phyloP scores from a whole-genome alignment of 345 rosid species.

The Excoecaria cochinchinensis region DNA sequence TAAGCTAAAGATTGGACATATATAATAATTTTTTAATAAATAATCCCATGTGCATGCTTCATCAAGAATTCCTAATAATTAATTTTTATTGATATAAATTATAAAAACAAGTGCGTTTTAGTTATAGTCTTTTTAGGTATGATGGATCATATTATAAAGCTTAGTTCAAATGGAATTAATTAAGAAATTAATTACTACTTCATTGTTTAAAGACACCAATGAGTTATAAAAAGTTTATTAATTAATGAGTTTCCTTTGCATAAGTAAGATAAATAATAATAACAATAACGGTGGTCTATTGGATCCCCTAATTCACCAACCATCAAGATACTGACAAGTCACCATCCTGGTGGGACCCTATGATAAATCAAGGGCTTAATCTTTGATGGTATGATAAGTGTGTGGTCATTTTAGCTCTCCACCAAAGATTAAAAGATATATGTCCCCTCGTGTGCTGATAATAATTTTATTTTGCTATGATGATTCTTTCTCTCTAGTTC shows the following conservation, averaged over 20 bases:
- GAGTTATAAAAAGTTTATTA: slow-evolving; percentile 18
- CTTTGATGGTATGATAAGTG: neutral
- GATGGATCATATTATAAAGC: slow-evolving; percentile 26
- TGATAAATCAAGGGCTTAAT: neutral
- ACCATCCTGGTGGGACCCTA: neutral
- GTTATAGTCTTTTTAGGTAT: slow-evolving; percentile 26
- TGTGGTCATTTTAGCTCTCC: neutral
- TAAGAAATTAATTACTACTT: slow-evolving; percentile 14
- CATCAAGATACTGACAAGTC: neutral
- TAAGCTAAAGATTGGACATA: slow-evolving; percentile 10
- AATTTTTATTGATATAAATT: neutral
- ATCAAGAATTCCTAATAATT: slow-evolving; percentile 4
- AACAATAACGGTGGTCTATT: neutral
- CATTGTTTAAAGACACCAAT: slow-evolving; percentile 2
- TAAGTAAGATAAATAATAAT: neutral
- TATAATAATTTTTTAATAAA: slow-evolving; percentile 15
- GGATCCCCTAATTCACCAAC: neutral
- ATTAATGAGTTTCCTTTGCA: slow-evolving; percentile 14
- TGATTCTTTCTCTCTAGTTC: slow-evolving; percentile 1
- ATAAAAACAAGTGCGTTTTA: slow-evolving; percentile 18
- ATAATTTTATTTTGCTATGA: slow-evolving; percentile 7
- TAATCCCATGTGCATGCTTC: slow-evolving; percentile 49
- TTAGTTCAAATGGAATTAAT: slow-evolving; percentile 30
- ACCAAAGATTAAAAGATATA: neutral
- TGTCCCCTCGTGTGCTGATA: slow-evolving; percentile 35